phyloP scores from a whole-genome alignment of 495 filamentous ascomycete genomes.

The Copromyces sp. region DNA sequence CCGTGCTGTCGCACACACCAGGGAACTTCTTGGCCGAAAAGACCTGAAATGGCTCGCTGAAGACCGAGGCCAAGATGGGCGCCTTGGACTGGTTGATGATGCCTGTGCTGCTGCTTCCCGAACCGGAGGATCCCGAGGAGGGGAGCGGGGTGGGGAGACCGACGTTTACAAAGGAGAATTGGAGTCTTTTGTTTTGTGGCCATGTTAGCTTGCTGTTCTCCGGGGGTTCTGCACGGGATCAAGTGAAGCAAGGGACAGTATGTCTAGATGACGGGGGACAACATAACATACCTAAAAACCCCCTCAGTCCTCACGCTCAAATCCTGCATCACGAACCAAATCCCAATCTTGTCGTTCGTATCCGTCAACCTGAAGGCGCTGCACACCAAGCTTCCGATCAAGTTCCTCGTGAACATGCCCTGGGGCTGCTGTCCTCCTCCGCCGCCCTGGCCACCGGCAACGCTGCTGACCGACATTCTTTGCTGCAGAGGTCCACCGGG shows the following conservation, averaged over 20 bases:
- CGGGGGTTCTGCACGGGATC: not conserved
- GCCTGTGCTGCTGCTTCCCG: slow-evolving; percentile 11
- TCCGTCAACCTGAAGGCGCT: slow-evolving; percentile 84
- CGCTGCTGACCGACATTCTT: slow-evolving; percentile 28
- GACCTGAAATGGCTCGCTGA: slow-evolving; percentile 85
- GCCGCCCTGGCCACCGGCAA: slow-evolving; percentile 4
- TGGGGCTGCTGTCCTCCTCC: slow-evolving; percentile 33
- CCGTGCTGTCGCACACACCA: slow-evolving; percentile 88
- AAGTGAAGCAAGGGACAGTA: not conserved
- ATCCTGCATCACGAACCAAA: slow-evolving; percentile 97
- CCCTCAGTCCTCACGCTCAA: slow-evolving; percentile 90
- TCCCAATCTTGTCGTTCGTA: slow-evolving; percentile 71
- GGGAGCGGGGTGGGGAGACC: slow-evolving; percentile 30
- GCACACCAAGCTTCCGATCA: slow-evolving; percentile 86
- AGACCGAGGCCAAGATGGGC: slow-evolving; percentile 78
- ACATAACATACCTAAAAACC: slow-evolving; percentile 63
- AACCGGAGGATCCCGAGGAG: slow-evolving; percentile 10
- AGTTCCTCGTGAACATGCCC: slow-evolving; percentile 93
- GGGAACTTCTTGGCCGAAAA: slow-evolving; percentile 97
- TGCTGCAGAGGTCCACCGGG: slow-evolving; percentile 3
- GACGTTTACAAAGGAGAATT: slow-evolving; percentile 72
- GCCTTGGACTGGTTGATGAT: slow-evolving; percentile 79
- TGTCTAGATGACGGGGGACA: too few species aligned
- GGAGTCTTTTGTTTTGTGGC: slow-evolving; percentile 26
- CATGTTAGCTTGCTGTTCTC: not conserved